phyloP scores from a whole-genome alignment of 2,329 filamentous ascomycete species.

The Cytospora piceae region DNA sequence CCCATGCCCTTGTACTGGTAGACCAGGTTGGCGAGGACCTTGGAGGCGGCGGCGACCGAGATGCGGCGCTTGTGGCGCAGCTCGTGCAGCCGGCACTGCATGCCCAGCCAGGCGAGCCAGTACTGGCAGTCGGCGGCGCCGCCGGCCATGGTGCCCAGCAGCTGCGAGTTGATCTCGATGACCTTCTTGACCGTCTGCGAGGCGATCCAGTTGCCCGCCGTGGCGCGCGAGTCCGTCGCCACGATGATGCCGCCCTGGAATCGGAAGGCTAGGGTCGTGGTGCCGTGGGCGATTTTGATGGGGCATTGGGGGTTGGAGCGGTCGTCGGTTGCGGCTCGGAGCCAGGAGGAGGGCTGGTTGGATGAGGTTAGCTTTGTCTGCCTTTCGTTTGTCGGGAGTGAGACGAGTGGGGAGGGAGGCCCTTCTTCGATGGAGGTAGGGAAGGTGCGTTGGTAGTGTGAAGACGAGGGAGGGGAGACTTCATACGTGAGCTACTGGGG shows the following conservation, averaged over 20 bases:
- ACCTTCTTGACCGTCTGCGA: conserved; percentile 99
- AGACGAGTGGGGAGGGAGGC: conserved; percentile 9
- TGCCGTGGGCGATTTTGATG: conserved; percentile 99
- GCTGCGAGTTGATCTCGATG: conserved; percentile 93
- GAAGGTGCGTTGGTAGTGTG: background rate
- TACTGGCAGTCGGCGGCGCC: conserved; percentile 99
- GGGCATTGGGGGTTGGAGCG: conserved; percentile 94
- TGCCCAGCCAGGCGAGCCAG: conserved; percentile 98
- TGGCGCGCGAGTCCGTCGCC: conserved; percentile 94
- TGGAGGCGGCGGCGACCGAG: conserved; percentile 93
- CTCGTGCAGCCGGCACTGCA: conserved; percentile 99
- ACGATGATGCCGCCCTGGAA: conserved; percentile 99
- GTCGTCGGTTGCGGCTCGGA: conserved; percentile 96
- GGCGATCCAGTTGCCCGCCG: conserved; percentile 98
- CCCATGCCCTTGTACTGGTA: conserved; percentile 99
- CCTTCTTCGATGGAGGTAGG: background rate
- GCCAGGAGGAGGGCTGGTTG: conserved; percentile 82
- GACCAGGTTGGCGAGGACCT: conserved; percentile 97
- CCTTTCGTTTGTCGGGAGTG: conserved; percentile 25
- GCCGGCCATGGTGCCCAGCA: conserved; percentile 97
- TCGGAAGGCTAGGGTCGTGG: conserved; percentile 95
- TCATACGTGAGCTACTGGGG: conserved; percentile 84
- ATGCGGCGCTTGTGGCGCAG: conserved; percentile 99
- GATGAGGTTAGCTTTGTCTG: conserved; percentile 4
- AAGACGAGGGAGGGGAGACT: conserved; percentile 37